phyloP scores from a whole-genome alignment of 257 asterid species.

The Nicotiana paniculata region DNA sequence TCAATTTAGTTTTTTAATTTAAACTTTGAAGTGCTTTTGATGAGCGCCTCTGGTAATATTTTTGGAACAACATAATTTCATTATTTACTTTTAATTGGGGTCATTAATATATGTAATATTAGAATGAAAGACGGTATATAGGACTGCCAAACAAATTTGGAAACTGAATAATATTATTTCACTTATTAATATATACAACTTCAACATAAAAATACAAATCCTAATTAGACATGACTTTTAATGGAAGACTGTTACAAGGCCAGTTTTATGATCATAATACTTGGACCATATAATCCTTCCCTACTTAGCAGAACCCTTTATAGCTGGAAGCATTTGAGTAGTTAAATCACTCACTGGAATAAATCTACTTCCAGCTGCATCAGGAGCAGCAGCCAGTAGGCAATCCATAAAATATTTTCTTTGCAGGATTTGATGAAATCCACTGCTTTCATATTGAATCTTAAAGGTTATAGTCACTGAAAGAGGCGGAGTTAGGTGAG shows the following conservation, averaged over 20 bases:
- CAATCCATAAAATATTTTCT: constrained; percentile 15
- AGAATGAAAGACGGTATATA: too few species aligned
- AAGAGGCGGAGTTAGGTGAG: too few species aligned
- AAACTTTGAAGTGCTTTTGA: too few species aligned
- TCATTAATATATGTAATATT: too few species aligned
- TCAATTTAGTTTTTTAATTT: too few species aligned
- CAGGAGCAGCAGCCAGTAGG: constrained; percentile 14
- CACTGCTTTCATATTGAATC: constrained; percentile 25
- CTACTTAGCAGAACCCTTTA: constrained; percentile 12
- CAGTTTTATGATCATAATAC: constrained; percentile 18
- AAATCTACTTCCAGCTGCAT: constrained; percentile 25
- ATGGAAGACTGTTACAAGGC: constrained; percentile 15
- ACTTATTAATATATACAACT: too few species aligned
- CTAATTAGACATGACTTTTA: constrained; percentile 9
- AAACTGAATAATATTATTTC: too few species aligned
- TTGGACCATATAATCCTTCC: constrained; percentile 26
- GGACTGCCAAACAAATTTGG: too few species aligned
- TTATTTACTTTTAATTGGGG: too few species aligned
- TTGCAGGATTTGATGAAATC: constrained; percentile 9
- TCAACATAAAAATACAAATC: background rate
- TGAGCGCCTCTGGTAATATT: too few species aligned
- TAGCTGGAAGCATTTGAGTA: constrained; percentile 15
- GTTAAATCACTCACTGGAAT: constrained; percentile 14
- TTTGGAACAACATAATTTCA: too few species aligned
- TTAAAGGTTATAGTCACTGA: background rate